Percentiles rank a stretch among this genome's conserved stretches.
Evolutionary conservation across 352 stramenopile species (phyloP).

Genomic region (Pythium aphanidermatum): DNA sequence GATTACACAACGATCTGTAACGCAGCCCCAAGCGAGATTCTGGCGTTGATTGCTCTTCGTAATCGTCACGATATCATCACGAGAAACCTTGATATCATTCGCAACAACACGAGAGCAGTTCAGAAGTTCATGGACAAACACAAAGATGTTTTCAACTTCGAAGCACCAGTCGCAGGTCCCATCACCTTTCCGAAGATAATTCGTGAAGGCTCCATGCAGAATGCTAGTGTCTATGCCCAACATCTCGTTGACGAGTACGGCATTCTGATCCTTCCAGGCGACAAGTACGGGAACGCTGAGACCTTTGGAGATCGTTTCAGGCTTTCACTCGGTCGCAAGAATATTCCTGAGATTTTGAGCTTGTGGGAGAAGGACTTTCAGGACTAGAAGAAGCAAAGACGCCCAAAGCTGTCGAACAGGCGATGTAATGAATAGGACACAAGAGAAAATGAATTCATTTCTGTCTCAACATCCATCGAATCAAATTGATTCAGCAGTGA

Average conservation of each 20-base stretch:
- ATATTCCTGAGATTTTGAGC: constrained; percentile 25
- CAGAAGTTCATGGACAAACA: constrained; percentile 32
- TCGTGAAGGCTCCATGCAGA: not conserved
- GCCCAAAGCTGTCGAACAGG: too few relatives aligned
- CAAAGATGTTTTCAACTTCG: constrained; percentile 29
- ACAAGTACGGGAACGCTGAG: constrained; percentile 22
- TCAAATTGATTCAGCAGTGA: too few relatives aligned
- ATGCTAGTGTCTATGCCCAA: constrained; percentile 18
- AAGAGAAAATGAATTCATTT: too few relatives aligned
- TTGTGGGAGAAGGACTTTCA: constrained; percentile 26
- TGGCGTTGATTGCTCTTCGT: constrained; percentile 49
- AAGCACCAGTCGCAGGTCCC: constrained; percentile 20
- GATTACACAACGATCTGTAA: constrained; percentile 75
- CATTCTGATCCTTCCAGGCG: constrained; percentile 32
- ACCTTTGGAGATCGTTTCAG: constrained; percentile 23
- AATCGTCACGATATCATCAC: constrained; percentile 22
- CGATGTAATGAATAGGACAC: too few relatives aligned
- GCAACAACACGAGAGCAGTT: constrained; percentile 14
- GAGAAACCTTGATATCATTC: constrained; percentile 27
- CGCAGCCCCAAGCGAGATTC: constrained; percentile 44
- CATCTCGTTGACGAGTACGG: constrained; percentile 24
- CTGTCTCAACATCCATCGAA: too few relatives aligned
- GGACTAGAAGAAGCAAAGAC: too few relatives aligned
- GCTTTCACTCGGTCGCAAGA: constrained; percentile 24
- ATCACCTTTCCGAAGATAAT: constrained; percentile 35